Conservation (phyloP, 2,329 filamentous ascomycete genomes). For the Alternaria rosae region DNA sequence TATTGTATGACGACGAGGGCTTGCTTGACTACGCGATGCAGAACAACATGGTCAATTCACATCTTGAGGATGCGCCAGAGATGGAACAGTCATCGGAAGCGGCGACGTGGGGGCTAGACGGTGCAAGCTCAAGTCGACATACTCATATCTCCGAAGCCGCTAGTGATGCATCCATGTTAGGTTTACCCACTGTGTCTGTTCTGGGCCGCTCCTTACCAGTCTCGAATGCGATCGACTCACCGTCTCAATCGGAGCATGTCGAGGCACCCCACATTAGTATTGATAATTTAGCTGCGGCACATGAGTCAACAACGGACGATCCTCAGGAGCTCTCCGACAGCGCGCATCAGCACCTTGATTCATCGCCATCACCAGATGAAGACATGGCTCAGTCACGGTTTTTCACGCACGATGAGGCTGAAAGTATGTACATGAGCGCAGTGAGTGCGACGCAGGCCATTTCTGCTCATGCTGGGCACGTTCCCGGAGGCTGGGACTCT, state of each 20-base stretch:
- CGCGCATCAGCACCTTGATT: conserved; percentile 8
- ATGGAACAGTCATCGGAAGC: conserved; percentile 9
- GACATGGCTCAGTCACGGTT: conserved; percentile 64
- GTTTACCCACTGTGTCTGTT: conserved; percentile 35
- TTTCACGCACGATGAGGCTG: conserved; percentile 80
- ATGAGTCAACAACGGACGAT: conserved; percentile 20
- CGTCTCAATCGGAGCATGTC: conserved; percentile 16
- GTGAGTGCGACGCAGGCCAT: conserved; percentile 54
- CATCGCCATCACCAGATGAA: conserved; percentile 19
- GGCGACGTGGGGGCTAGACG: conserved; percentile 14
- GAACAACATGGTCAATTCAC: conserved; percentile 39
- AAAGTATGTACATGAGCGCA: conserved; percentile 86
- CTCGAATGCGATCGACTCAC: conserved; percentile 10
- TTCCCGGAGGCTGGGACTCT: conserved; percentile 56
- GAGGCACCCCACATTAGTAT: conserved; percentile 11
- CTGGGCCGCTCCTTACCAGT: conserved; percentile 29
- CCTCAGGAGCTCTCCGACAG: conserved; percentile 5
- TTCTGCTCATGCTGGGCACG: conserved; percentile 26
- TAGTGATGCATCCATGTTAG: conserved; percentile 27
- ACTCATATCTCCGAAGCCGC: conserved; percentile 15
- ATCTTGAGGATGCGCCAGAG: conserved; percentile 24
- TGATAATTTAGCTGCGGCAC: conserved; percentile 22
- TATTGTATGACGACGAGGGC: conserved; percentile 46
- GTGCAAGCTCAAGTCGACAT: conserved; percentile 21
- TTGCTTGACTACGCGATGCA: conserved; percentile 46